A percentile compares a stretch with the other conserved stretches of the same genome.
phyloP scores from a whole-genome alignment of 805 yeast species.

The Huiozyma naganishii region DNA sequence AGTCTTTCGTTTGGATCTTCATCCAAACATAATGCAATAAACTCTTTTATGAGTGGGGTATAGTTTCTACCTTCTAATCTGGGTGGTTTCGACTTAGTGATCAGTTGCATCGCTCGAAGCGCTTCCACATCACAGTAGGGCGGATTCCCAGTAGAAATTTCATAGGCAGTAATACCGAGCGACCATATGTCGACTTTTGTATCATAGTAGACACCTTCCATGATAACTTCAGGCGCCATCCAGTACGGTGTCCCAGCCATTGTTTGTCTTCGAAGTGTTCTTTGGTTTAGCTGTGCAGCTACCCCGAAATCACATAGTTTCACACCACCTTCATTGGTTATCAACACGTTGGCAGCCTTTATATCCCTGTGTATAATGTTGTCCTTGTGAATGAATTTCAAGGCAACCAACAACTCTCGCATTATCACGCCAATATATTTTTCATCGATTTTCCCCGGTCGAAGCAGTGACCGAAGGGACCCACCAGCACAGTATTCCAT shows the following conservation, averaged over 20 bases:
- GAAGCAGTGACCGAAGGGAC: slow-evolving; percentile 70
- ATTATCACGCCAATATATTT: slow-evolving; percentile 71
- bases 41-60: slow-evolving; percentile 66
- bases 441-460: slow-evolving; percentile 85
- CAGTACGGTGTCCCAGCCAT: slow-evolving; percentile 96
- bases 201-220: slow-evolving; percentile 82
- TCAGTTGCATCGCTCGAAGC: slow-evolving; percentile 84
- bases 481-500: slow-evolving; percentile 99
- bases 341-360: slow-evolving; percentile 90
- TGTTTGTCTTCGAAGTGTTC: slow-evolving; percentile 72
- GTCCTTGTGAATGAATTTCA: slow-evolving; percentile 70
- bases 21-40: slow-evolving; percentile 84
- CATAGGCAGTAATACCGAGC: slow-evolving; percentile 85
- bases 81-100: slow-evolving; percentile 89
- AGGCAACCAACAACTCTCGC: slow-evolving; percentile 69
- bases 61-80: slow-evolving; percentile 85
- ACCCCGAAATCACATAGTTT: slow-evolving; percentile 97
- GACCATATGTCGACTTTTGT: slow-evolving; percentile 97
- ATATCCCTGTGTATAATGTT: slow-evolving; percentile 95
- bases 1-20: slow-evolving; percentile 88
- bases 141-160: slow-evolving; percentile 93
- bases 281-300: slow-evolving; percentile 80
- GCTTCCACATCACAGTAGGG: slow-evolving; percentile 96
- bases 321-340: slow-evolving; percentile 80
- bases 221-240: slow-evolving; percentile 99